These are phyloP conservation scores for Ogataea degrootiae DNA, from an alignment of 805 yeast genomes.

Conservation along the genomic window DNA sequence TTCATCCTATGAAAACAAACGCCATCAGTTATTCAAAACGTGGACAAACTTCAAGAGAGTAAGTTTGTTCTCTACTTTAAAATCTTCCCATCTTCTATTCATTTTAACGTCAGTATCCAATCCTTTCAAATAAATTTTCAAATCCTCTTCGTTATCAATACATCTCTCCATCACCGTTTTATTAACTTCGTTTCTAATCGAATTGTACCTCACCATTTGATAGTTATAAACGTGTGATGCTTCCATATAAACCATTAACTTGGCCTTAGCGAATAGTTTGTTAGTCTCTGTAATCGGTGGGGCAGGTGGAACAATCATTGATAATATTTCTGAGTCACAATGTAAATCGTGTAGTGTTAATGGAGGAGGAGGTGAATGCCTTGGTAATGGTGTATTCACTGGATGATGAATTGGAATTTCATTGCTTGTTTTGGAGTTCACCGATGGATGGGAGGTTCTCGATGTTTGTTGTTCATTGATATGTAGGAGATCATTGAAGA, in stretches of 20 bases:
- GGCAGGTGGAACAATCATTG: neutral
- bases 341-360: slow-evolving; percentile 16
- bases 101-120: slow-evolving; percentile 14
- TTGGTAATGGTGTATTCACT: slow-evolving; percentile 16
- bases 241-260: slow-evolving; percentile 8
- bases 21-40: neutral
- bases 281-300: slow-evolving; percentile 2
- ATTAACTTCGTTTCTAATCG: slow-evolving; percentile 13
- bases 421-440: slow-evolving; percentile 3
- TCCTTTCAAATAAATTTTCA: slow-evolving; percentile 12
- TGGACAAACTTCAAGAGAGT: slow-evolving; percentile 2
- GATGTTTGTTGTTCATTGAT: neutral
- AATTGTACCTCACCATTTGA: slow-evolving; percentile 9
- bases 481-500: no score
- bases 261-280: neutral
- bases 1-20: no score
- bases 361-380: slow-evolving; percentile 7
- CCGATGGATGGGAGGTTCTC: slow-evolving; percentile 3
- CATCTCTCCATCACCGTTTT: slow-evolving; percentile 10
- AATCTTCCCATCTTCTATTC: slow-evolving; percentile 6
- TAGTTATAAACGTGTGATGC: slow-evolving; percentile 7
- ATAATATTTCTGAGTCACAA: slow-evolving; percentile 6
- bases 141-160: slow-evolving; percentile 5
- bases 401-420: slow-evolving; percentile 20
- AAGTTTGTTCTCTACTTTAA: slow-evolving; percentile 6